Conservation (phyloP, 2,329 filamentous ascomycete species). For the Colletotrichum chrysophilum region DNA sequence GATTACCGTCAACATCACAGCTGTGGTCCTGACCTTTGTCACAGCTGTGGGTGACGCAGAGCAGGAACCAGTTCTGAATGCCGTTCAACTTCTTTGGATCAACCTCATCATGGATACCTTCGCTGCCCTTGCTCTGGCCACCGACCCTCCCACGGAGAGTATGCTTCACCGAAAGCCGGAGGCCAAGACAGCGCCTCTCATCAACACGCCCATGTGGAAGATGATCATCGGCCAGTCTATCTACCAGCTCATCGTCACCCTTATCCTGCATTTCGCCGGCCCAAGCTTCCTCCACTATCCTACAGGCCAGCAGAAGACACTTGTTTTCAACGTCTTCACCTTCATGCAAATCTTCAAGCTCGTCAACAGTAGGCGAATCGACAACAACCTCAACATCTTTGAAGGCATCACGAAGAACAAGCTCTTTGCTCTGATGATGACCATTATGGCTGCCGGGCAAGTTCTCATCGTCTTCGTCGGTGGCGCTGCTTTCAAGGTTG, state of each 20-base stretch:
- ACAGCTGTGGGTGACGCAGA: conserved; percentile 70
- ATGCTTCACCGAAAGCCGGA: conserved; percentile 78
- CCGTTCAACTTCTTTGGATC: conserved; percentile 84
- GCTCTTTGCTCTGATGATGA: conserved; percentile 73
- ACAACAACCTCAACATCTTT: conserved; percentile 79
- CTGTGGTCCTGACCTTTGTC: conserved; percentile 78
- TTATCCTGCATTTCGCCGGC: conserved; percentile 72
- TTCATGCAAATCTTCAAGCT: conserved; percentile 88
- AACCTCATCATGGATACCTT: conserved; percentile 89
- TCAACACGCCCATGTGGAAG: conserved; percentile 84
- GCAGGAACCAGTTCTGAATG: conserved; percentile 73
- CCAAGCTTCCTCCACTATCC: conserved; percentile 57
- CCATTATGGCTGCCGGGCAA: conserved; percentile 74
- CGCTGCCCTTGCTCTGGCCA: conserved; percentile 77
- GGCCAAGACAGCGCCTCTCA: conserved; percentile 74
- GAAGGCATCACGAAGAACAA: conserved; percentile 71
- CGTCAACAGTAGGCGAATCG: conserved; percentile 75
- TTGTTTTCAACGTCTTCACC: conserved; percentile 84
- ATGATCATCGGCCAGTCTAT: conserved; percentile 86
- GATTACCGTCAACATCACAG: conserved; percentile 80
- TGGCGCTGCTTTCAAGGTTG: conserved; percentile 63
- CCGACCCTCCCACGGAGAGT: conserved; percentile 72
- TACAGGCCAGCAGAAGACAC: conserved; percentile 54
- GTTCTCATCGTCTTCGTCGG: conserved; percentile 76
- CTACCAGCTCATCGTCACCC: conserved; percentile 73